These are phyloP conservation scores for Adiantum capillusveneris DNA, from an alignment of 75 land plant genomes.

Conservation along the genomic window DNA sequence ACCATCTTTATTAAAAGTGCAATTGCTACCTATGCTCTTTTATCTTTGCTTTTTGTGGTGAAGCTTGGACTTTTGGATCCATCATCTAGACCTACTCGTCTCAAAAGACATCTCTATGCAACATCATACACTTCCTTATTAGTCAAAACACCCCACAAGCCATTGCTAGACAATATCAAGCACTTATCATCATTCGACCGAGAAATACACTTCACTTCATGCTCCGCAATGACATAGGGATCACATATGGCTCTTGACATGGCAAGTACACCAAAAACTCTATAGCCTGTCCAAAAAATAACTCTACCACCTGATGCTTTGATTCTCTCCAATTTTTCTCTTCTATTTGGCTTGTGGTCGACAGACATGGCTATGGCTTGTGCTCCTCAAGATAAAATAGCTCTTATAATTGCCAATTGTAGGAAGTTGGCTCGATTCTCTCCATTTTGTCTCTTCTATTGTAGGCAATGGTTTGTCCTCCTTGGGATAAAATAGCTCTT, in stretches of 20 bases:
- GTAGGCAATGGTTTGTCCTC: no score
- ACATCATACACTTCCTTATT: slow-evolving; percentile 64
- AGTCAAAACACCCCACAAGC: slow-evolving; percentile 74
- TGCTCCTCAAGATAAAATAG: no score
- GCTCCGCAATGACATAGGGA: slow-evolving; percentile 59
- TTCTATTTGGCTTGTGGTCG: slow-evolving; percentile 75
- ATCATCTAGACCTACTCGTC: no score
- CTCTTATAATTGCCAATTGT: no score
- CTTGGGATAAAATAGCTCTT: slow-evolving; percentile 57
- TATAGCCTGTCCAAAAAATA: slow-evolving; percentile 57
- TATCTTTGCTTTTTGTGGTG: no score
- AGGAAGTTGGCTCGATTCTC: no score
- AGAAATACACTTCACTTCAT: slow-evolving; percentile 57
- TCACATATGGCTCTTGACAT: slow-evolving; percentile 82
- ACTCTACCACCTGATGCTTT: slow-evolving; percentile 65
- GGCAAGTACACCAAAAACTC: slow-evolving; percentile 63
- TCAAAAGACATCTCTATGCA: slow-evolving; percentile 35
- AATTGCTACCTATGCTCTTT: slow-evolving; percentile 29
- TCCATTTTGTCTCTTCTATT: no score
- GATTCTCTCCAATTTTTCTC: slow-evolving; percentile 51
- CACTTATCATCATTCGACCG: slow-evolving; percentile 51
- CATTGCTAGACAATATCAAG: slow-evolving; percentile 68
- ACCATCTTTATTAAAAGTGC: slow-evolving; percentile 43
- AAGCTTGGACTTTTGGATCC: no score
- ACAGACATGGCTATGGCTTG: slow-evolving; percentile 38